Percentiles rank a stretch among this genome's conserved stretches.
Evolutionary conservation across 129 eudicot genomes (phyloP).

Genomic region (Saposhnikovia divaricata): DNA sequence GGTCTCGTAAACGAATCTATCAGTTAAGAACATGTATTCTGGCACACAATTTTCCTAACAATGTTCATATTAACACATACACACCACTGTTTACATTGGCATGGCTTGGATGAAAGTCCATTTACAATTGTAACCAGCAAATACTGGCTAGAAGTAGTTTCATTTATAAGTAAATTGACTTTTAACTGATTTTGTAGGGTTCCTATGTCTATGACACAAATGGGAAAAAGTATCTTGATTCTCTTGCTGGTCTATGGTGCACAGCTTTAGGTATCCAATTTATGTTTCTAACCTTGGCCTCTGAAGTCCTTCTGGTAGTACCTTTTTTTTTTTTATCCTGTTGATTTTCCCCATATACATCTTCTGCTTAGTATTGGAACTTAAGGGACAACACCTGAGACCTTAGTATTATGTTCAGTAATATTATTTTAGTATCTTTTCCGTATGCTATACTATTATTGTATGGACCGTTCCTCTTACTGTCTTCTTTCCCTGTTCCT

Average conservation of each 20-base stretch:
- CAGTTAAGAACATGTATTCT: background rate
- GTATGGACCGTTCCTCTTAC: background rate
- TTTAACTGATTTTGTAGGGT: constrained; percentile 43
- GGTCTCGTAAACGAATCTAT: too few species aligned
- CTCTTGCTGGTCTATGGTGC: constrained; percentile 97
- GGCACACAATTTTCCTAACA: background rate
- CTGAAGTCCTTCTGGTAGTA: background rate
- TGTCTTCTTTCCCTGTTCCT: background rate
- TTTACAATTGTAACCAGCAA: background rate
- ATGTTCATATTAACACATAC: background rate
- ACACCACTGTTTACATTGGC: background rate
- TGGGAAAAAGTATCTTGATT: constrained; percentile 85
- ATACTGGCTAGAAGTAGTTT: too few species aligned
- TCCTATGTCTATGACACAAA: constrained; percentile 69
- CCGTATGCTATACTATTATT: too few species aligned
- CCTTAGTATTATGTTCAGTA: background rate
- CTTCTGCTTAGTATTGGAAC: background rate
- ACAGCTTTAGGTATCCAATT: constrained; percentile 59
- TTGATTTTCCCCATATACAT: too few species aligned
- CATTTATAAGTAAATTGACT: background rate
- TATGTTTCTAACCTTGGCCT: background rate
- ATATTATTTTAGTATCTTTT: too few species aligned
- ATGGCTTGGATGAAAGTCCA: background rate
- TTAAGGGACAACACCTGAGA: background rate
- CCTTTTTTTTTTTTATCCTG: too few species aligned